Evolutionary conservation across 345 rosid genomes (phyloP).

Genomic region (Eucalyptus tenuipes): DNA sequence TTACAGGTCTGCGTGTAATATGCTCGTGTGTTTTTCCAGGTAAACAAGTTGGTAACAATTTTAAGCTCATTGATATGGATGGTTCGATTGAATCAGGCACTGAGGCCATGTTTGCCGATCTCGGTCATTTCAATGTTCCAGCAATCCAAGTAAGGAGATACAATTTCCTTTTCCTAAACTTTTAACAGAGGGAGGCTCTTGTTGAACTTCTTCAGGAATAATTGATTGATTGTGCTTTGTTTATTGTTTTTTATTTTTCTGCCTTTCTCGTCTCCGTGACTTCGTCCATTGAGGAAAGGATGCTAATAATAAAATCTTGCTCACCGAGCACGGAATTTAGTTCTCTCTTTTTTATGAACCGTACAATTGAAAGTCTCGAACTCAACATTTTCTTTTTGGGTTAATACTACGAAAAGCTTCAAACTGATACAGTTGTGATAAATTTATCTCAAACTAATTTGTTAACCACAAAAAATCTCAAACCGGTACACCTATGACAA

Average conservation of each 20-base stretch:
- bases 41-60: background rate
- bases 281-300: background rate
- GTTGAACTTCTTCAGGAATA: background rate
- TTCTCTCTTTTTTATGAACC: background rate
- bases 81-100: constrained; percentile 23
- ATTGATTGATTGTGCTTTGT: background rate
- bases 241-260: background rate
- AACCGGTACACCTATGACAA: accelerated
- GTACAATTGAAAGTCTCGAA: background rate
- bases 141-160: constrained; percentile 45
- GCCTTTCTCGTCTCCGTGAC: background rate
- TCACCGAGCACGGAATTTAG: background rate
- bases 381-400: background rate
- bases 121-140: constrained; percentile 70
- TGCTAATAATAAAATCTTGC: background rate
- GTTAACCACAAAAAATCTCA: too few species aligned
- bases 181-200: background rate
- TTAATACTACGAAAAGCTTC: accelerated
- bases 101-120: constrained; percentile 88
- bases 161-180: background rate
- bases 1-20: constrained; percentile 31
- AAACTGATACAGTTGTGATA: accelerated
- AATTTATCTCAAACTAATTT: too few species aligned
- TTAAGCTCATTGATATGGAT: background rate
- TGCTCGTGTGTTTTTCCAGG: background rate